These are phyloP conservation scores for Ascodesmis nigricans DNA, from an alignment of 495 filamentous ascomycete genomes.

Conservation along the genomic window DNA sequence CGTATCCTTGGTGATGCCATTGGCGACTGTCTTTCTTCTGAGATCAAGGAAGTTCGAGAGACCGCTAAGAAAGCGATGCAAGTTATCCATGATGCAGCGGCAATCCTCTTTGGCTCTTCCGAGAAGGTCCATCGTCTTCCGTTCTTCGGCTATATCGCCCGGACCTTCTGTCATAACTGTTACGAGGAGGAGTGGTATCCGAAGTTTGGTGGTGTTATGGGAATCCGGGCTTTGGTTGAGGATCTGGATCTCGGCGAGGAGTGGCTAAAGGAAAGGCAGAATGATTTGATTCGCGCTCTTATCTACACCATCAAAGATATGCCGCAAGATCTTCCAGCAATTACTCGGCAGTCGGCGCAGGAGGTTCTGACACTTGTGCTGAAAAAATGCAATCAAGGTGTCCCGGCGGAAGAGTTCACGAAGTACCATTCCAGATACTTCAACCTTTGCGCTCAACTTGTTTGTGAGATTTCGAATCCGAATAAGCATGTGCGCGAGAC, in stretches of 20 bases:
- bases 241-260: constrained; percentile 58
- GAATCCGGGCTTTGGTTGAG: constrained; percentile 62
- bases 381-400: constrained; percentile 45
- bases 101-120: constrained; percentile 52
- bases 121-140: constrained; percentile 46
- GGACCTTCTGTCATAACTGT: constrained; percentile 76
- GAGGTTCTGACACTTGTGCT: constrained; percentile 60
- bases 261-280: constrained; percentile 61
- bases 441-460: constrained; percentile 59
- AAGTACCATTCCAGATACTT: constrained; percentile 37
- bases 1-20: constrained; percentile 73
- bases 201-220: constrained; percentile 74
- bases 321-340: constrained; percentile 71
- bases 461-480: constrained; percentile 75
- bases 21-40: constrained; percentile 66
- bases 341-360: constrained; percentile 59
- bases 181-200: constrained; percentile 96
- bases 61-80: constrained; percentile 57
- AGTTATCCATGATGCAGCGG: constrained; percentile 54
- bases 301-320: constrained; percentile 97
- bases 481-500: constrained; percentile 81
- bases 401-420: constrained; percentile 52
- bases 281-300: constrained; percentile 65
- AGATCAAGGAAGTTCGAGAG: constrained; percentile 55
- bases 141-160: constrained; percentile 62